phyloP scores from a whole-genome alignment of 768 basidiomycete genomes.

The Calvatia gigantea region DNA sequence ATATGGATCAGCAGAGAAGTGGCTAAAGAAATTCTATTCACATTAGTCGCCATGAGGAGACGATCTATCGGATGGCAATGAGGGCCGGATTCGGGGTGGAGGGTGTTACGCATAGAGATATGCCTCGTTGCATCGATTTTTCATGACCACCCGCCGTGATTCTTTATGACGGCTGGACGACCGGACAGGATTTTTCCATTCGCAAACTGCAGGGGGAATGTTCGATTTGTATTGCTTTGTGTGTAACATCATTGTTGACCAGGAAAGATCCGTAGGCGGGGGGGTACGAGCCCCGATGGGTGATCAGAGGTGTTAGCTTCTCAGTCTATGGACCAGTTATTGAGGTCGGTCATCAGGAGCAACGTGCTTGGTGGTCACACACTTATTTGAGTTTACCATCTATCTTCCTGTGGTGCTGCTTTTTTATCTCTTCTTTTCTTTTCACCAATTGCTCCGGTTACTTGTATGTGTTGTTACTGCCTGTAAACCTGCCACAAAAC shows the following conservation, averaged over 20 bases:
- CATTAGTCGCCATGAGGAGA: background rate
- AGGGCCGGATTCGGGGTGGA: background rate
- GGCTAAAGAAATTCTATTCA: slow-evolving; percentile 50
- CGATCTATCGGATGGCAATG: background rate
- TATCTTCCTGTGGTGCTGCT: background rate
- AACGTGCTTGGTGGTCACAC: background rate
- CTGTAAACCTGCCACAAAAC: background rate
- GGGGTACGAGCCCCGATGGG: slow-evolving; percentile 4
- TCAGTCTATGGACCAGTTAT: slow-evolving; percentile 1
- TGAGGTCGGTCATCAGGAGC: slow-evolving; percentile 6
- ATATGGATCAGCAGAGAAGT: slow-evolving; percentile 63
- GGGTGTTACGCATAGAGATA: slow-evolving; percentile 7
- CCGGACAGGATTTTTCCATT: slow-evolving; percentile 13
- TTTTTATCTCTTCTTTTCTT: background rate
- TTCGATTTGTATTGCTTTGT: slow-evolving; percentile 12
- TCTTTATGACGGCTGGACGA: slow-evolving; percentile 12
- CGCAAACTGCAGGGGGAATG: slow-evolving; percentile 11
- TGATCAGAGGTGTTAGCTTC: slow-evolving; percentile 3
- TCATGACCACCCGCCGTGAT: slow-evolving; percentile 10
- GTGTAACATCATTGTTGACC: slow-evolving; percentile 13
- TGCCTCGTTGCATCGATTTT: slow-evolving; percentile 10
- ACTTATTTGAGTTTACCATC: background rate
- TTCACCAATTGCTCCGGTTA: background rate
- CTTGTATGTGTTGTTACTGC: slow-evolving; percentile 3
- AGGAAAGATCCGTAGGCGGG: slow-evolving; percentile 11